Base-by-base conservation (phyloP, 2,329 filamentous ascomycete genomes). In the Colletotrichum paranaense region DNA sequence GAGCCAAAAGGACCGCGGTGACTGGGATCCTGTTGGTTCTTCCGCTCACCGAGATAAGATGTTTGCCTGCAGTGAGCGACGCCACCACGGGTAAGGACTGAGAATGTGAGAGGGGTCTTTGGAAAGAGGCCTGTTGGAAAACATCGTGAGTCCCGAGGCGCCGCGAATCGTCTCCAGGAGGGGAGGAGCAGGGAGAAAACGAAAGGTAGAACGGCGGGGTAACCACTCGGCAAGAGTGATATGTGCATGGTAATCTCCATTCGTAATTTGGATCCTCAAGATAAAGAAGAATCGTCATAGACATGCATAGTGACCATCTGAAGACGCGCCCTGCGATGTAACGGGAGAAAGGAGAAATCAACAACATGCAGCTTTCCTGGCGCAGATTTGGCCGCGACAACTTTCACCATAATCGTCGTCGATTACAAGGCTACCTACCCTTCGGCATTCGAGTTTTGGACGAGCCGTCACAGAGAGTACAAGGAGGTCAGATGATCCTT, bases 401-500 rank as follows among this genome's bases (percentile, higher is more conserved):
- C 30, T 38, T 22, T 9, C 30, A 11, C 62, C 14, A 60, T 38
- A 24, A 70, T 38, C 56, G 42, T 60, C 22, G 28, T 30, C 7
- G 12, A 24, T 19, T 28, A 35, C 19, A 24, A n/a, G 42, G 42
- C 42, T 11, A 22, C 42, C 8, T 49, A 7, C 42, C 42, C 42
- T 22, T 49, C 42, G 42, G 42, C 42, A n/a, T 22, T 49, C 42
- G 42, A 49, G 19, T n/a, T 22, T n/a, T 49, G 62, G 30, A 6
- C 22, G 8, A 53, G 30, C n/a, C 42, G 46, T 11, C 59, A 30
- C 26, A 49, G 28, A 71, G 71, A 65, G 71, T 52, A 74, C 72
- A 72, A 32, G 8, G 19, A 62, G 19, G 52, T 74, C 72, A 58
- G 72, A 72, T 74, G 72, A 74, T 59, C 30, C 26, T 9, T 66